These are phyloP conservation scores for Lentinus brumalis DNA, from an alignment of 768 basidiomycete species.

Conservation along the genomic window DNA sequence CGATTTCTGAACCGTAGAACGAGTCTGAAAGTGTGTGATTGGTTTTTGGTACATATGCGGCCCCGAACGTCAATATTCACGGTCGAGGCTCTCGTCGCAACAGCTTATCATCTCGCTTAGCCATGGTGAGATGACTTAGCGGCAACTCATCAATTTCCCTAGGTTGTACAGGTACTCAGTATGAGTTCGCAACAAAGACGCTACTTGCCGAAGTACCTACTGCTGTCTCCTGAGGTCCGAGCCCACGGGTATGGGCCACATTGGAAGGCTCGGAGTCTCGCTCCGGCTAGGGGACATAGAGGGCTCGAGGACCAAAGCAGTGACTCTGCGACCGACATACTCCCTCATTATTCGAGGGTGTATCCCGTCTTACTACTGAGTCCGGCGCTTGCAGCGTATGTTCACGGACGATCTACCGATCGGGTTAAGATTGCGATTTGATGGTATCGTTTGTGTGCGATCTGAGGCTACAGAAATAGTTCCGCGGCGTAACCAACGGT, in stretches of 20 bases:
- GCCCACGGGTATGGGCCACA: too few species aligned
- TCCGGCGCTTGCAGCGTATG: neutral
- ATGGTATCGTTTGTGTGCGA: slow-evolving; percentile 17
- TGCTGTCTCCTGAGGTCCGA: too few species aligned
- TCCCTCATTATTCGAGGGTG: too few species aligned
- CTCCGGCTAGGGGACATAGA: too few species aligned
- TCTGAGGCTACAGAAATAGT: slow-evolving; percentile 10
- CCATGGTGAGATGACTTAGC: too few species aligned
- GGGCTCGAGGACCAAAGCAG: too few species aligned
- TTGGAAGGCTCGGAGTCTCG: too few species aligned
- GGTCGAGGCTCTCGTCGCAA: neutral
- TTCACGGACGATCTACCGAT: slow-evolving; percentile 6
- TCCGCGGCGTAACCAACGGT: slow-evolving; percentile 6
- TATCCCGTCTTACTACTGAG: neutral
- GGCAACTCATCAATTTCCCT: too few species aligned
- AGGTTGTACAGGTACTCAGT: too few species aligned
- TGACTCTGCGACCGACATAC: too few species aligned
- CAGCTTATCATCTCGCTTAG: neutral
- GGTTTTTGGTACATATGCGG: neutral
- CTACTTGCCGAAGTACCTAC: too few species aligned
- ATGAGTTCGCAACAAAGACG: too few species aligned
- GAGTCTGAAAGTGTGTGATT: neutral
- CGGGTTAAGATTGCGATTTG: slow-evolving; percentile 16
- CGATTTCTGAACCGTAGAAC: neutral
- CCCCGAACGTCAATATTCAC: neutral